These are phyloP conservation scores for Vigna unguiculata DNA, from an alignment of 306 rosid species.

Conservation along the genomic window DNA sequence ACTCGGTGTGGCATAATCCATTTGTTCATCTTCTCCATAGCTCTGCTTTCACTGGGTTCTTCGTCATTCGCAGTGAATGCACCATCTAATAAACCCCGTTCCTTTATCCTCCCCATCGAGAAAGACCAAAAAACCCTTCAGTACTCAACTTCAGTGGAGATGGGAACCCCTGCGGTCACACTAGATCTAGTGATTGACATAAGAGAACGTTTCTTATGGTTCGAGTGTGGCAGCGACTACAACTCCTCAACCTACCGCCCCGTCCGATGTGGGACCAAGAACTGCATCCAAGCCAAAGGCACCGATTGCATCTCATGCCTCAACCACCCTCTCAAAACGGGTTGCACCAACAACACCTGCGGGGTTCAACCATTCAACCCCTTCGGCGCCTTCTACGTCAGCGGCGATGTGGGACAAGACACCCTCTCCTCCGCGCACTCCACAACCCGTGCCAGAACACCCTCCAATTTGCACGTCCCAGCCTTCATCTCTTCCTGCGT, in stretches of 20 bases:
- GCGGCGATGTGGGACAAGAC: conserved; percentile 45
- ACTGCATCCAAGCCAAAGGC: conserved; percentile 38
- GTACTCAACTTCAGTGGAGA: conserved; percentile 38
- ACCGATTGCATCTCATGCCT: conserved; percentile 34
- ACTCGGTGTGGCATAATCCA: not conserved
- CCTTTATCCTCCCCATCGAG: conserved; percentile 44
- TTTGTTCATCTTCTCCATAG: conserved; percentile 17
- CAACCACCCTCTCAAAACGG: conserved; percentile 45
- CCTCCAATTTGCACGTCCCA: not conserved
- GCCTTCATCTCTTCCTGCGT: conserved; percentile 44
- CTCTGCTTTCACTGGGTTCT: not conserved
- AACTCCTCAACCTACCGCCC: conserved; percentile 45
- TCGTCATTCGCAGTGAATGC: conserved; percentile 14
- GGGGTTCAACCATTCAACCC: conserved; percentile 41
- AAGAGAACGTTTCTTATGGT: conserved; percentile 51
- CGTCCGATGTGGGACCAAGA: not conserved
- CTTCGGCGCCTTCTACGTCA: not conserved
- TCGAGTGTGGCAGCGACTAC: conserved; percentile 40
- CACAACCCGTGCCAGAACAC: not conserved
- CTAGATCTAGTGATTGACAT: conserved; percentile 43
- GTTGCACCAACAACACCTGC: conserved; percentile 42
- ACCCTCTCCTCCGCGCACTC: not conserved
- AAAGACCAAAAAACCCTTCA: conserved; percentile 49
- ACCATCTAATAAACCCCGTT: conserved; percentile 1
- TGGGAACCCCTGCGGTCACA: conserved; percentile 46